Base-by-base conservation (phyloP, 2,329 filamentous ascomycete genomes). In the Cryphonectria nitschkei region DNA sequence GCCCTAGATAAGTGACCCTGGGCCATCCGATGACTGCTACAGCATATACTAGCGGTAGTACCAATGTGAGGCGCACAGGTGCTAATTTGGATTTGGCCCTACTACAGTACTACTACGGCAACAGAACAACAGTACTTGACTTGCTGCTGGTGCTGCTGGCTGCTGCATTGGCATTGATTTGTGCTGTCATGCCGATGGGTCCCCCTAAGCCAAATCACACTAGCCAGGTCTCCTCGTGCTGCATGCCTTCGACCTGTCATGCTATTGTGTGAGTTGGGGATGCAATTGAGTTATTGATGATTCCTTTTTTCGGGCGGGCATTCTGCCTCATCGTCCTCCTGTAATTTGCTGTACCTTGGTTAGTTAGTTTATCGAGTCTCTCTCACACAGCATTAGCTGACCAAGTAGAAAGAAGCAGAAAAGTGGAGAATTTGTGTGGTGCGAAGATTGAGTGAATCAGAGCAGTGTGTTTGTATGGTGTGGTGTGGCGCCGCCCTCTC, bases 401-500 rank as follows among this genome's bases (percentile, higher is more conserved):
- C 46, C 46, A 50, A 50, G 46, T 46, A 16, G 16, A 7, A 46
- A 46, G 16, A 22, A 46, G 16, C 7, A 7, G 22, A n/a, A 50
- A 50, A 50, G 46, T 50, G 46, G 46, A 22, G 54, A 19, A 14
- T 14, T 5, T 58, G 29, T 16, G 54, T 32, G 54, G 54, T 58
- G 54, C 22, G 7, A 50, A 50, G 19, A 9, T 7, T 22, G 16
- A 50, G 46, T 50, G 1, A n/a, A 50, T 50, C 16, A 50, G 19
- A 7, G 19, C 11, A 11, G 46, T 52, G 54, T 32, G 54, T 34
- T 29, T 58, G 54, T 37, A 16, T 37, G 56, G 46, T 60, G 14
- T 37, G 56, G 46, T 60, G 56, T 34, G 56, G 29, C 29, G 56
- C 26, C 16, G 56, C 56, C 56, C 52, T 54, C 52, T 54, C n/a